A percentile compares a stretch with the other conserved stretches of the same genome.
These are phyloP conservation scores for Phialophora macrospora DNA, from an alignment of 2,329 filamentous ascomycete species.

Conservation along the genomic window DNA sequence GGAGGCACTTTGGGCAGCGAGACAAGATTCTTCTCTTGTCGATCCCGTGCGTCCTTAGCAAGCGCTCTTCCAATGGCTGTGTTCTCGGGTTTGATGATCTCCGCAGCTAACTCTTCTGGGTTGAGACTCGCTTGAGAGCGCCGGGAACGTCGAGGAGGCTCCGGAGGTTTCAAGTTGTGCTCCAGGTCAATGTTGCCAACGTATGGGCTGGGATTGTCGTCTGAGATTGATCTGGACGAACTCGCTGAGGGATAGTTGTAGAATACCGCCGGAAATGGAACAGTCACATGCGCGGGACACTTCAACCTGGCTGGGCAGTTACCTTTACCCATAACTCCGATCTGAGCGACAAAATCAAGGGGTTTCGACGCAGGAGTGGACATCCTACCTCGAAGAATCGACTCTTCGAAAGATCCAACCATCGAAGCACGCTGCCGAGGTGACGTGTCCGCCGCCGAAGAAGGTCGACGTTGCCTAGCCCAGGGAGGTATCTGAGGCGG, in stretches of 20 bases:
- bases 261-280: conserved; percentile 93
- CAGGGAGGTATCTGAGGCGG: conserved; percentile 59
- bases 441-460: conserved; percentile 73
- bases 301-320: conserved; percentile 83
- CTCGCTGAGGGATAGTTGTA: conserved; percentile 82
- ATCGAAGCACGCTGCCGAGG: conserved; percentile 88
- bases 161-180: conserved; percentile 67
- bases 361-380: conserved; percentile 93
- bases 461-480: conserved; percentile 66
- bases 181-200: conserved; percentile 92
- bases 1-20: conserved; percentile 69
- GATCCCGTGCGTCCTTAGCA: conserved; percentile 56
- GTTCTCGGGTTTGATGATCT: conserved; percentile 32
- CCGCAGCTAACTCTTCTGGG: conserved; percentile 22
- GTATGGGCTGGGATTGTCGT: conserved; percentile 93
- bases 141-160: conserved; percentile 41
- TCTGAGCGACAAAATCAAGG: conserved; percentile 90
- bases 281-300: conserved; percentile 86
- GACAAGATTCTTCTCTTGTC: conserved; percentile 63
- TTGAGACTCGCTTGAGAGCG: conserved; percentile 45
- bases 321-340: conserved; percentile 87
- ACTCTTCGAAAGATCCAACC: conserved; percentile 98
- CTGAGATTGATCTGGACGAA: conserved; percentile 65
- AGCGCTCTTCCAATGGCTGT: conserved; percentile 40
- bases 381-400: conserved; percentile 92